A percentile compares a stretch with the other conserved stretches of the same genome.
phyloP scores from a whole-genome alignment of 371 early-diverging fungal genomes.

The Rhizopus arrhizus region DNA sequence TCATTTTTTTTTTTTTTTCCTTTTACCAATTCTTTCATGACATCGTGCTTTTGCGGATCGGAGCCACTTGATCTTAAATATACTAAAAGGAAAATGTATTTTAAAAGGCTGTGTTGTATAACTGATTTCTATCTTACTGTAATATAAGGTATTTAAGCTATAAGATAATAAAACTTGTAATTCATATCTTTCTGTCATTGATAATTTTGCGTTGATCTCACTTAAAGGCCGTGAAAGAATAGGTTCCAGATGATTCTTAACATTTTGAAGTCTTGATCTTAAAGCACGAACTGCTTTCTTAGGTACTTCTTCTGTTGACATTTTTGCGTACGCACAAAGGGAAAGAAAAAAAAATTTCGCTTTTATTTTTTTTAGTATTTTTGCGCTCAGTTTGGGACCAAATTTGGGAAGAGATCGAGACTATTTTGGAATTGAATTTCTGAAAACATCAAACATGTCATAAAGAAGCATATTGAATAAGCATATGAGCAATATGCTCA shows the following conservation, averaged over 20 bases:
- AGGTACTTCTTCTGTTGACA: slow-evolving; percentile 24
- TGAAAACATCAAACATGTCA: no score
- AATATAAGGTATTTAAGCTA: slow-evolving; percentile 55
- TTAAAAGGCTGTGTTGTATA: no score
- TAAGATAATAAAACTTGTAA: slow-evolving; percentile 58
- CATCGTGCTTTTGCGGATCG: slow-evolving; percentile 50
- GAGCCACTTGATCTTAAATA: slow-evolving; percentile 56
- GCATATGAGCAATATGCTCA: no score
- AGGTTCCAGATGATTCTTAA: slow-evolving; percentile 57
- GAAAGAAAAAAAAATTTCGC: no score
- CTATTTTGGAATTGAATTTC: no score
- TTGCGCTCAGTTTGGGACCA: no score
- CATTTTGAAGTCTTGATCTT: slow-evolving; percentile 35
- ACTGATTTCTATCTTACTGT: slow-evolving; percentile 41
- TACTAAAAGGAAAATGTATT: slow-evolving; percentile 26
- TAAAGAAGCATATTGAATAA: no score
- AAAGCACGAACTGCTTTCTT: slow-evolving; percentile 44
- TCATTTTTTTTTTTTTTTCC: neutral
- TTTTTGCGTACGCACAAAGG: neutral
- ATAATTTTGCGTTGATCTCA: slow-evolving; percentile 52
- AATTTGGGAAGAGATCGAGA: no score
- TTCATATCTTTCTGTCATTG: slow-evolving; percentile 52
- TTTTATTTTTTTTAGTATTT: no score
- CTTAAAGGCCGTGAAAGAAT: slow-evolving; percentile 41
- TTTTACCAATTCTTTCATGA: slow-evolving; percentile 54